Evolutionary conservation across 768 basidiomycete species (phyloP).

Genomic region (Suillus tomentosus): DNA sequence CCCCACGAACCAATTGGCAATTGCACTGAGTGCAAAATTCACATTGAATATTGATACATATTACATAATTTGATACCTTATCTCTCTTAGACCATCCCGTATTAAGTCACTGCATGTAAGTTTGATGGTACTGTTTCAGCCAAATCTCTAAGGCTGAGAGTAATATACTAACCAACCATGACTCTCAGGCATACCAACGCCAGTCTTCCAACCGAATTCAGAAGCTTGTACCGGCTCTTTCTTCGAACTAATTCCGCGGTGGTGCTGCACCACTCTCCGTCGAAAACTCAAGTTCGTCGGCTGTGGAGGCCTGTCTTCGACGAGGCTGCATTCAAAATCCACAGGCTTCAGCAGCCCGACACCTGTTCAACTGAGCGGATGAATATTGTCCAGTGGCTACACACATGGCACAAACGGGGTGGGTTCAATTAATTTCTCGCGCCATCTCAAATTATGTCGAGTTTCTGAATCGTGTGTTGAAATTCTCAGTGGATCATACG

Average conservation of each 20-base stretch:
- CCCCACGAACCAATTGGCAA: too few relatives aligned
- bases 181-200: background rate
- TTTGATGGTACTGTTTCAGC: background rate
- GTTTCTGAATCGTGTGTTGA: background rate
- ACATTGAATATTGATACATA: background rate
- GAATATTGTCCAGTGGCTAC: slow-evolving; percentile 44
- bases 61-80: background rate
- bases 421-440: slow-evolving; percentile 15
- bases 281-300: slow-evolving; percentile 45
- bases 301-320: slow-evolving; percentile 61
- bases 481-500: slow-evolving; percentile 62
- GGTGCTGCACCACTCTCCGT: slow-evolving; percentile 52
- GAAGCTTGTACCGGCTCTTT: slow-evolving; percentile 61
- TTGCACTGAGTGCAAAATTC: background rate
- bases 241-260: slow-evolving; percentile 58
- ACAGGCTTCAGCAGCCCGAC: slow-evolving; percentile 39
- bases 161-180: slow-evolving; percentile 1
- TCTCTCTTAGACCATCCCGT: background rate
- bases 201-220: slow-evolving; percentile 42
- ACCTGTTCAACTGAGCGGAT: slow-evolving; percentile 31
- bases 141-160: background rate
- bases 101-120: background rate
- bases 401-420: slow-evolving; percentile 60
- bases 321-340: slow-evolving; percentile 45
- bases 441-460: slow-evolving; percentile 17